Evolutionary conservation across 2,329 filamentous ascomycete species (phyloP), one percentile per base, ranked within the genome.

Genomic region (Myriangium duriaei): DNA sequence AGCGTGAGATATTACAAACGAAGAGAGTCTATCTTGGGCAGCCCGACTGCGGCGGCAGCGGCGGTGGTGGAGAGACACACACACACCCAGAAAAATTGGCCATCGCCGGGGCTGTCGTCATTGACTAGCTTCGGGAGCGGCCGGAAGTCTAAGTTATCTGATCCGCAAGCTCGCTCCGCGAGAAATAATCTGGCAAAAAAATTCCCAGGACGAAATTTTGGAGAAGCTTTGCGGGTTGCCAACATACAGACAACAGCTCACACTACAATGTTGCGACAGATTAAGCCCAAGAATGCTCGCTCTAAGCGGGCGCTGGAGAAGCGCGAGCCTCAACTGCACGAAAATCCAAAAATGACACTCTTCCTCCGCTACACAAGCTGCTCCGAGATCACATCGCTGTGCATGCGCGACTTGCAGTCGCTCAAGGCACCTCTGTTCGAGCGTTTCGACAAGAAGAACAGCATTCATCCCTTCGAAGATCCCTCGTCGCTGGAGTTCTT

Each of bases 361-460:
- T 82, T 98, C 60, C 76, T 98, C 46, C 81, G 85, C 46, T 88
- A 87, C 52, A 85, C 82, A 36, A 81, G 76, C 58, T 88, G 83
- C 58, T 88, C 83, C 32, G 78, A 88, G 52, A 66, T 91, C 34
- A 69, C 86, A 41, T 79, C 92, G 62, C 79, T 88, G 50, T 83
- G 85, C 41, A 69, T 95, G 45, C 80, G 76, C 49, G 91, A 95
- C 52, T 73, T 98, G 40, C 75, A 85, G 61, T 74, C 83, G 34
- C 69, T 98, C 54, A 87, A 88, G 51, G 78, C 81, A 53, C 86
- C 87, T 2, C 71, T 88, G 44, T 79, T 79, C 47, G 80, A 92
- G 61, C 86, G 87, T 49, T 94, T 98, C 67, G 83, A 77, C 62
- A 98, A 96, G 73, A 96, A 96, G 69, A 98, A 98, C 62, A 71